A percentile compares a stretch with the other conserved stretches of the same genome.
Evolutionary conservation across 1,284 basidiomycete species (phyloP).

Genomic region (Cystobasidium sp.): DNA sequence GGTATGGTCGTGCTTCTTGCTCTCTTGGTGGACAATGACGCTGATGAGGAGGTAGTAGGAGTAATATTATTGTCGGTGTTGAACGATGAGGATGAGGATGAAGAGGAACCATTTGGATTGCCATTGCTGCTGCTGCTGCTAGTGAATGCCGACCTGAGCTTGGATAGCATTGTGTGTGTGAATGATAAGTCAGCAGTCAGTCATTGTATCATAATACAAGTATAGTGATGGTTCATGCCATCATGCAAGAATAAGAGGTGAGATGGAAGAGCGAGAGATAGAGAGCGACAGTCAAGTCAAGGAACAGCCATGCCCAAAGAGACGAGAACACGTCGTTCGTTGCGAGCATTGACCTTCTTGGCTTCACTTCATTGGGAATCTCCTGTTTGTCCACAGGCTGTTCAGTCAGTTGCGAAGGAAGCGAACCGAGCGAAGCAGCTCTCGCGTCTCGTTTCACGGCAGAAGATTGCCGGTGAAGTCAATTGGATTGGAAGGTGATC

Average conservation of each 20-base stretch:
- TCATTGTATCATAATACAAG: neutral
- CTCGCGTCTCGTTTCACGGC: too few relatives aligned
- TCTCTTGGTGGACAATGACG: neutral
- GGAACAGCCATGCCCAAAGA: conserved; percentile 1
- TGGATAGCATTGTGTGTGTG: conserved; percentile 22
- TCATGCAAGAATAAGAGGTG: too few relatives aligned
- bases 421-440: too few relatives aligned
- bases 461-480: too few relatives aligned
- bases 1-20: conserved; percentile 9
- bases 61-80: neutral
- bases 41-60: neutral
- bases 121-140: conserved; percentile 11
- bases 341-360: conserved; percentile 16
- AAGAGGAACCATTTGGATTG: neutral
- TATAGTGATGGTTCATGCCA: too few relatives aligned
- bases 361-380: too few relatives aligned
- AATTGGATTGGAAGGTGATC: too few relatives aligned
- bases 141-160: conserved; percentile 24
- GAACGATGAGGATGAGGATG: neutral
- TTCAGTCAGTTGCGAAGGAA: too few relatives aligned
- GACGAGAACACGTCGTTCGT: neutral
- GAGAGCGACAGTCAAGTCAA: neutral
- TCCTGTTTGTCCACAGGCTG: too few relatives aligned
- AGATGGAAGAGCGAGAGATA: neutral
- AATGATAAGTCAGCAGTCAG: conserved; percentile 6